phyloP scores from a whole-genome alignment of 2,329 filamentous ascomycete genomes.

The Emmonsia crescens region DNA sequence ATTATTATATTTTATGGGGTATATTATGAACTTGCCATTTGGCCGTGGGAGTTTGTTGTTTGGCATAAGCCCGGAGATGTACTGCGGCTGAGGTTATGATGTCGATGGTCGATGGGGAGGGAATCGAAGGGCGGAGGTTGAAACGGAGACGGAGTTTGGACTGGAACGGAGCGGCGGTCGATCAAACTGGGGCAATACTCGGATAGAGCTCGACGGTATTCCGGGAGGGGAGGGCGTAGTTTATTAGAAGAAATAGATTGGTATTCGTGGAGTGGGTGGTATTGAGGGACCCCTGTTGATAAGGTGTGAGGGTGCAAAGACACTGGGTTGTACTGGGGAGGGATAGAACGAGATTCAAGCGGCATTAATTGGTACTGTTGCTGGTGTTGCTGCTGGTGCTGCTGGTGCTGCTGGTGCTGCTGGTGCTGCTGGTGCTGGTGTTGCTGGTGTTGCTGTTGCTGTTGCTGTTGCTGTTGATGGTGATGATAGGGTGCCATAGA shows the following conservation, averaged over 20 bases:
- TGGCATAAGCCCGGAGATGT: neutral
- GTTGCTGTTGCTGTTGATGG: neutral
- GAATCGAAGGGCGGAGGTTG: neutral
- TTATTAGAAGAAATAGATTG: neutral
- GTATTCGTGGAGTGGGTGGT: neutral
- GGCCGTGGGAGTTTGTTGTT: neutral
- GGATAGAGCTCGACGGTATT: constrained; percentile 1
- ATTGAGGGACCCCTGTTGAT: neutral
- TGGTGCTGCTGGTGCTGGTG: neutral
- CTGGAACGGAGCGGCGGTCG: neutral
- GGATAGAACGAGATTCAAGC: neutral
- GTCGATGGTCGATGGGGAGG: neutral
- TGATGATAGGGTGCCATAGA: neutral
- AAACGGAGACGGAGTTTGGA: neutral
- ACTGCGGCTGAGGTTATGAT: neutral
- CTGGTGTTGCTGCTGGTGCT: neutral
- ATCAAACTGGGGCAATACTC: constrained; percentile 1
- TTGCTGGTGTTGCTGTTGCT: neutral
- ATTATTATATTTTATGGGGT: neutral
- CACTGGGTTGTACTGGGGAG: neutral
- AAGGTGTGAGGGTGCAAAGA: neutral
- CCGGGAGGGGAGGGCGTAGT: neutral
- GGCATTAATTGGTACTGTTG: neutral
- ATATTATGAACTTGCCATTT: neutral
- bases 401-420: neutral